These are phyloP conservation scores for Sherardia arvensis DNA, from an alignment of 257 asterid species.

Conservation along the genomic window DNA sequence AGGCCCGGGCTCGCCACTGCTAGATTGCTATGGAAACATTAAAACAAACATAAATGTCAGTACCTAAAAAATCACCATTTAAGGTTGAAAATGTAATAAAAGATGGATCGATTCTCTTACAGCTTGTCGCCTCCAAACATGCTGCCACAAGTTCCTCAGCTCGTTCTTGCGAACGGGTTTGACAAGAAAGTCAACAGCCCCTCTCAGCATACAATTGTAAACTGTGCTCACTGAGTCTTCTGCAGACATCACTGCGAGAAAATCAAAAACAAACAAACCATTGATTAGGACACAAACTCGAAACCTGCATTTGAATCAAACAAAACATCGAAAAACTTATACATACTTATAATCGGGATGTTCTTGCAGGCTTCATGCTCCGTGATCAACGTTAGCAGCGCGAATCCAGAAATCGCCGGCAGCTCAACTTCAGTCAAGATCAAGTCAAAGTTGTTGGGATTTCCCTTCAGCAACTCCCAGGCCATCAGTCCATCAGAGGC, in stretches of 20 bases:
- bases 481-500: slow-evolving; percentile 92
- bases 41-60: slow-evolving; percentile 11
- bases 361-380: slow-evolving; percentile 89
- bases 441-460: slow-evolving; percentile 61
- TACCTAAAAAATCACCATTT: background rate
- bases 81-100: background rate
- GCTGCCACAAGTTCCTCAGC: slow-evolving; percentile 97
- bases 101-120: slow-evolving; percentile 34
- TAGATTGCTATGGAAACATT: slow-evolving; percentile 33
- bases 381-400: slow-evolving; percentile 84
- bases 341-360: slow-evolving; percentile 94
- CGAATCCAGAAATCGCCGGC: slow-evolving; percentile 95
- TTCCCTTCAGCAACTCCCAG: slow-evolving; percentile 75
- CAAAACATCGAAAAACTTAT: slow-evolving; percentile 14
- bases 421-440: slow-evolving; percentile 87
- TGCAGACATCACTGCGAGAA: slow-evolving; percentile 84
- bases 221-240: slow-evolving; percentile 86
- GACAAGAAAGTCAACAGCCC: slow-evolving; percentile 93
- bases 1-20: slow-evolving; percentile 48
- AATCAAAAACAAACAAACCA: background rate
- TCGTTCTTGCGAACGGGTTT: slow-evolving; percentile 88
- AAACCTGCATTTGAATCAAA: background rate
- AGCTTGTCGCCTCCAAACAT: slow-evolving; percentile 94
- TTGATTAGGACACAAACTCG: background rate
- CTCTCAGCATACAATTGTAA: slow-evolving; percentile 90